Base-by-base conservation (phyloP, 2,329 filamentous ascomycete genomes). In the Juglanconis sp. region DNA sequence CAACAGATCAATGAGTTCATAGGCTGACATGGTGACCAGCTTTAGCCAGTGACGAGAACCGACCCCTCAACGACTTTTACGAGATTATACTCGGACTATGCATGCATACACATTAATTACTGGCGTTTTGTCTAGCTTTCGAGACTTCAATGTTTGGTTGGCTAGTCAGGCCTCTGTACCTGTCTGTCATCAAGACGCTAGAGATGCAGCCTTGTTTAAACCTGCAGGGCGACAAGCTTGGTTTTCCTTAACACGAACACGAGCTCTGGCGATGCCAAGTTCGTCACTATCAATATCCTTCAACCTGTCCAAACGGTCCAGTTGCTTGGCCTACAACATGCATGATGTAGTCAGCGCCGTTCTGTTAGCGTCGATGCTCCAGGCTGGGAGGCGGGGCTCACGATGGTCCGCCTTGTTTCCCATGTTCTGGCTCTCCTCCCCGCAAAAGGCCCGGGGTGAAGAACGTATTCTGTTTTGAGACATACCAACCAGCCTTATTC, bases 171-270 rank as follows among this genome's bases (percentile, higher is more conserved):
- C 17, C n/a, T 13, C 31, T 38, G 59, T 58, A 47, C 57, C 52
- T 62, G 42, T 31, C 42, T 48, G 34, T 31, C 34, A 31, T 35
- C 35, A 50, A 31, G 56, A 15, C 40, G 35, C 51, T 49, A 48
- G 35, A 17, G 10, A 56, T 54, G 44, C 50, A 57, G 60, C 57
- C 57, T 62, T 57, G 53, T 52, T 49, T 53, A 15, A 44, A n/a
- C 36, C 60, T 60, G 60, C 60, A 53, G 53, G 32, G 17, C 36
- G 17, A 47, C 32, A 5, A 40, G 49, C 50, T 53, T 62, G 60
- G 53, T 53, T 53, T 42, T 46, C 32, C 42, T 53, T 53, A 62
- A 62, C 60, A 62, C 57, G 60, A 62, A 62, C 60, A 62, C 57
- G 60, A 60, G 60, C 48, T 60, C 54, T 59, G 35, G 48, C 34